Evolutionary conservation across 345 rosid genomes (phyloP), one percentile per base, ranked within the genome.

Genomic region (Schrenkiella parvula): DNA sequence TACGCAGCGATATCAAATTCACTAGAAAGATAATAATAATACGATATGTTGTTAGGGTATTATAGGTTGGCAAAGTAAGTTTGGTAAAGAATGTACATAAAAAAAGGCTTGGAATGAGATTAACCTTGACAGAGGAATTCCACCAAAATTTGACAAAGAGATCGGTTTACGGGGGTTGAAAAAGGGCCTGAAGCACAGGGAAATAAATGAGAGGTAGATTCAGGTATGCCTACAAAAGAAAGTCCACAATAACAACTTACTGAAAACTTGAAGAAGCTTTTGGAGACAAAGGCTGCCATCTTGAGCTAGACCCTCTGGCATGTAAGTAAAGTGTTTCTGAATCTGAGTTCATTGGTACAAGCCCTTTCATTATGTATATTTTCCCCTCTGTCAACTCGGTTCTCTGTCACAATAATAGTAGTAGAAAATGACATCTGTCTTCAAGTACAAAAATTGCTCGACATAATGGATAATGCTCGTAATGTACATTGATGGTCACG

Each of bases 1-100:
- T 77, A 74, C 39, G 88, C 96, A 58, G 87, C 92, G 53, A 84
- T 81, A 70, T 91, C 99, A 75, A 95, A 95, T 81, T 95, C 98
- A 77, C 96, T 95, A 84, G 38, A 48, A 71, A 4, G 56, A 37
- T 39, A 26, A 39, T 47, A 32, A 26, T 23, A 2, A 54, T 7
- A 15, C 10, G 19, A 47, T 13, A 32, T n/a, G n/a, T n/a, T 38
- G 68, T 62, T 38, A 60, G 47, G n/a, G n/a, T n/a, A n/a, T 15
- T 56, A n/a, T 60, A 46, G 4, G 48, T n/a, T 26, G 28, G 42
- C 43, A 54, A 32, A 44, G 60, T 3, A 18, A 22, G 42, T 50
- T n/a, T 22, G 64, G 28, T 59, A 14, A 60, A 57, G 42, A 59
- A 43, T 28, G 3, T 64, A 34, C 22, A 34, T 3, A 13, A 37